A percentile compares a stretch with the other conserved stretches of the same genome.
Evolutionary conservation across 2,329 filamentous ascomycete genomes (phyloP).

Genomic region (Apiospora sp.): DNA sequence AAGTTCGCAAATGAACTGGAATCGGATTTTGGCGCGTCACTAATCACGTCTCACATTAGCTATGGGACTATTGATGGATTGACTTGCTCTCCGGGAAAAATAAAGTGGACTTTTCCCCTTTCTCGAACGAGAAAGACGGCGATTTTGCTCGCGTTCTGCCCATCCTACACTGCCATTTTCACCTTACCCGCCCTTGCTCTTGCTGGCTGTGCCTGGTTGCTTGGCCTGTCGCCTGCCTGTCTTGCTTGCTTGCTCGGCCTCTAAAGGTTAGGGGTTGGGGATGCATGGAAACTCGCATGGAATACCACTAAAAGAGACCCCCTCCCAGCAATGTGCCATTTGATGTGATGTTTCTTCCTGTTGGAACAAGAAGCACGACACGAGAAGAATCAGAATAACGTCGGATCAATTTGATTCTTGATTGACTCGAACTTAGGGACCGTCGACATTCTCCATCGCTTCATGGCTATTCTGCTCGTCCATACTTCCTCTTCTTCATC

Average conservation of each 20-base stretch:
- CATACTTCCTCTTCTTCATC: background rate
- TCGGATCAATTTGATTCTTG: background rate
- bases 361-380: background rate
- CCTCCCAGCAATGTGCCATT: background rate
- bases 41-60: slow-evolving; percentile 14
- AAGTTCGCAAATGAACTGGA: background rate
- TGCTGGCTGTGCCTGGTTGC: background rate
- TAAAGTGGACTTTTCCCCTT: slow-evolving; percentile 16
- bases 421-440: background rate
- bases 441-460: background rate
- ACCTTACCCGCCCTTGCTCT: background rate
- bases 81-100: slow-evolving; percentile 1
- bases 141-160: background rate
- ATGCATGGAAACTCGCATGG: slow-evolving; percentile 15
- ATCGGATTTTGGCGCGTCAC: slow-evolving; percentile 8
- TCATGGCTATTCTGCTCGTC: background rate
- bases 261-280: slow-evolving; percentile 12
- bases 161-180: background rate
- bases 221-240: background rate
- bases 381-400: background rate
- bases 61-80: slow-evolving; percentile 19
- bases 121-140: background rate
- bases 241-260: background rate
- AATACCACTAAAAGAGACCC: slow-evolving; percentile 8
- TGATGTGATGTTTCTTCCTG: background rate